Percentiles rank a stretch among this genome's conserved stretches.
Evolutionary conservation across 2,329 filamentous ascomycete species (phyloP).

Genomic region (Sporothrix protearum): DNA sequence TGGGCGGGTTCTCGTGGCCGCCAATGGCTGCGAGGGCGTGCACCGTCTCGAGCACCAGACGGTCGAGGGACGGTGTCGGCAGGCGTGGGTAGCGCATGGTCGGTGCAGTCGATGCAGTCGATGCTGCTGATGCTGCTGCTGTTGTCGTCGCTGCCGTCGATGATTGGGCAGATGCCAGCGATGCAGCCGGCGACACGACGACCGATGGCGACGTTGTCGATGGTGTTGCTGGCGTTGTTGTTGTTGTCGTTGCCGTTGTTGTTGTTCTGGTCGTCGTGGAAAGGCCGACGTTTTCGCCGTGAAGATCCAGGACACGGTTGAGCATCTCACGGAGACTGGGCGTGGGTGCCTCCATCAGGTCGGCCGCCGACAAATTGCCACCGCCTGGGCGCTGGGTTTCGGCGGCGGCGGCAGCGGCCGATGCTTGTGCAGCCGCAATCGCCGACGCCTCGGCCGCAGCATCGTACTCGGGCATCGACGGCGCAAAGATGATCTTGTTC

Average conservation of each 20-base stretch:
- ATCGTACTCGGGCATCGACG: slow-evolving; percentile 58
- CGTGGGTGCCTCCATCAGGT: slow-evolving; percentile 40
- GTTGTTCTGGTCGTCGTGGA: slow-evolving; percentile 29
- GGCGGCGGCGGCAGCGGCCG: not conserved
- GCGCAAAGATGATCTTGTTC: slow-evolving; percentile 80
- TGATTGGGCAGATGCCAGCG: not conserved
- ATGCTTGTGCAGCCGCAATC: slow-evolving; percentile 50
- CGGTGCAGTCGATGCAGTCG: slow-evolving; percentile 64
- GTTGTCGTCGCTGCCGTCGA: slow-evolving; percentile 63
- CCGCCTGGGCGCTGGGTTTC: not conserved
- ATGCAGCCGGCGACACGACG: not conserved
- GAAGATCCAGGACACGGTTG: slow-evolving; percentile 69
- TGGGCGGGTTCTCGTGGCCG: slow-evolving; percentile 92
- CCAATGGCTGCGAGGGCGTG: slow-evolving; percentile 88
- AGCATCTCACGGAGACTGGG: slow-evolving; percentile 82
- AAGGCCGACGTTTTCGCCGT: slow-evolving; percentile 61
- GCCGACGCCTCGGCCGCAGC: slow-evolving; percentile 51
- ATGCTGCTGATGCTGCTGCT: no score
- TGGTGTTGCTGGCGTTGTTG: slow-evolving; percentile 30
- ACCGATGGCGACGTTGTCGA: not conserved
- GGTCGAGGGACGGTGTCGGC: slow-evolving; percentile 63
- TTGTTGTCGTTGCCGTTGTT: slow-evolving; percentile 27
- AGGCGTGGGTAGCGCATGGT: slow-evolving; percentile 71
- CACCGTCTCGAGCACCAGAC: slow-evolving; percentile 81
- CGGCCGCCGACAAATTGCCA: not conserved